Base-by-base conservation (phyloP, 1,284 basidiomycete genomes). In the Pulveroboletus sp. region DNA sequence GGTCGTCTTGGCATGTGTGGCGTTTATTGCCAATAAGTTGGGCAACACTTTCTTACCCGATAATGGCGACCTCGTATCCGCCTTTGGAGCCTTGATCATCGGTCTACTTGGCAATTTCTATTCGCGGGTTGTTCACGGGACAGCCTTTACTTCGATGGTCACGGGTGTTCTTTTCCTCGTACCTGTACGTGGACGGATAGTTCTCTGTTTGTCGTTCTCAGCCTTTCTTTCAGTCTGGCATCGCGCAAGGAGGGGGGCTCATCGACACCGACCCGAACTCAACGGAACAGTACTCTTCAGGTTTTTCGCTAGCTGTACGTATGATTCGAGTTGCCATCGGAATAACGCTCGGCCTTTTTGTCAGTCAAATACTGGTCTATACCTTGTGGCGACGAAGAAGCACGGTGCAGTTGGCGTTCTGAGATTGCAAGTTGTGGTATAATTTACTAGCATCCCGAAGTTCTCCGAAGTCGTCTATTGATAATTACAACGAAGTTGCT, bases 311-410 rank as follows among this genome's bases (percentile, higher is more conserved):
- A 22, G 87, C 86, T 38, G 68, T 89, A 51, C 81, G 86, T 24
- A 90, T 93, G 91, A 87, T 94, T 48, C 86, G 89, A 62, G 89
- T 94, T 20, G 89, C 91, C n/a, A 88, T 90, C 60, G 92, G 92
- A 44, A 90, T 93, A 47, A 92, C 91, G 11, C 85, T 93, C 54
- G 92, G 92, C 4, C 76, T 94, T 43, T 92, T 92, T 69, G 85
- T 86, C 26, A 87, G 89, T 54, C 89, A 92, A 62, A 83, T 91
- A 43, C 71, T 92, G 39, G 87, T 93, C 47, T 92, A 92, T 69
- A 75, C 88, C 6, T 81, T 92, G 64, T 91, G 91, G 29, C 77
- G 82, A 49, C 82, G 83, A 62, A 92, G 91, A 72, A 85, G 85
- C 59, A 84, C 78, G 4, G 87, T 85, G 2, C 81, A 91, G 54